phyloP scores from a whole-genome alignment of 148 eudicot genomes.

The Cornus controversa region DNA sequence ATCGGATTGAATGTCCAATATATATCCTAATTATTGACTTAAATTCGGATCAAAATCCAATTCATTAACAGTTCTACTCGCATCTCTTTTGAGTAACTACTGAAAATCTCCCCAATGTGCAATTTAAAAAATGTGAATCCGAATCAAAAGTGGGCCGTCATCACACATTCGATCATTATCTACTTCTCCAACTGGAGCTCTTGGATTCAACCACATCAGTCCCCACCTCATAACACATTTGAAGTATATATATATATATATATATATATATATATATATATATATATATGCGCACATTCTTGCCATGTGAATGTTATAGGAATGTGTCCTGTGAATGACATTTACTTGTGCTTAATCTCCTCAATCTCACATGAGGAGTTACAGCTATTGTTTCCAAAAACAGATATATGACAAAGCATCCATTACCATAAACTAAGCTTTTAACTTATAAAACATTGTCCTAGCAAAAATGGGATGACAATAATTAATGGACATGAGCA shows the following conservation, averaged over 20 bases:
- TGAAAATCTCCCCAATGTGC: too few relatives aligned
- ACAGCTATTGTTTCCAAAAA: conserved; percentile 4
- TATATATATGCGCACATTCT: neutral
- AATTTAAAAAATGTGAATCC: neutral
- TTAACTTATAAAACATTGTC: neutral
- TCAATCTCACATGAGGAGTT: conserved; percentile 10
- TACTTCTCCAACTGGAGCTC: conserved; percentile 4
- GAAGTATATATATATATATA: too few relatives aligned
- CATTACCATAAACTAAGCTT: neutral
- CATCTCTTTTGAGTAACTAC: too few relatives aligned
- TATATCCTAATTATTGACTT: too few relatives aligned
- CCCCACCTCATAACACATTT: conserved; percentile 8
- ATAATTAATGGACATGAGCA: too few relatives aligned
- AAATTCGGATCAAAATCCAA: too few relatives aligned
- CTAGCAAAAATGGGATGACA: too few relatives aligned
- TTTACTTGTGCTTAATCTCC: neutral
- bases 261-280: too few relatives aligned
- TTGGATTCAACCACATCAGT: neutral
- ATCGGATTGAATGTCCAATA: too few relatives aligned
- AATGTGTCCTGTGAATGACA: conserved; percentile 13
- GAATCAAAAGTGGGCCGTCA: too few relatives aligned
- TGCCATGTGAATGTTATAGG: neutral
- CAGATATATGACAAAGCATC: conserved; percentile 8
- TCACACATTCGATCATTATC: neutral
- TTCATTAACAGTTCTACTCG: too few relatives aligned